A percentile compares a stretch with the other conserved stretches of the same genome.
Conservation (phyloP, 2,329 filamentous ascomycete genomes). For the Penicillium sp. region DNA sequence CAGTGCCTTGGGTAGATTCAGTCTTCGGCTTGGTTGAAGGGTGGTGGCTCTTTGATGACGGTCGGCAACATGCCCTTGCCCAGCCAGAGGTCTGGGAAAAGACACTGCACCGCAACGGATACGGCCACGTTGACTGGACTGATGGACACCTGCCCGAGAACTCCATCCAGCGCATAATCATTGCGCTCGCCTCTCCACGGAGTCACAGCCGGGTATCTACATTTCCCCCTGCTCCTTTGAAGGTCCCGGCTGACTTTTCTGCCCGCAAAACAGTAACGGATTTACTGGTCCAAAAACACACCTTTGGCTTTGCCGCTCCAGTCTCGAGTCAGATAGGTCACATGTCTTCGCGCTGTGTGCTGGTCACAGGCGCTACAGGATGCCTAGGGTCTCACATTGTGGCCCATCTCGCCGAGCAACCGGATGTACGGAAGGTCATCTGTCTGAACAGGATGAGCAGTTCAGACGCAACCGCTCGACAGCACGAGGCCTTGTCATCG, state of each 20-base stretch:
- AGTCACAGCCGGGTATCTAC: not conserved
- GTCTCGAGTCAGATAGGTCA: not conserved
- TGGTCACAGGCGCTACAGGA: constrained; percentile 12
- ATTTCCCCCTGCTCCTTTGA: not conserved
- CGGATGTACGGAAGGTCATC: not conserved
- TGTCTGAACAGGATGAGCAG: constrained; percentile 5
- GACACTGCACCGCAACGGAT: constrained; percentile 31
- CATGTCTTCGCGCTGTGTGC: not conserved
- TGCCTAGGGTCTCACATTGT: constrained; percentile 6
- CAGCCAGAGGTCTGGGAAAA: constrained; percentile 23
- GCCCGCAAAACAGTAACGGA: not conserved
- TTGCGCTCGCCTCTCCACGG: constrained; percentile 16
- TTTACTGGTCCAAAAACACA: not conserved
- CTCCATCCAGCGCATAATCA: constrained; percentile 25
- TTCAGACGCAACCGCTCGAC: not conserved
- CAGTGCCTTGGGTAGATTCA: constrained; percentile 32
- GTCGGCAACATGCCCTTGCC: constrained; percentile 34
- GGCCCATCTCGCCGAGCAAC: not conserved
- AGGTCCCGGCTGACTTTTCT: not conserved
- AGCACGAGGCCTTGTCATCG: not conserved
- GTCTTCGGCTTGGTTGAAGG: constrained; percentile 39
- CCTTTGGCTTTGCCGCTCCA: not conserved
- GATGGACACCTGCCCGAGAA: constrained; percentile 30
- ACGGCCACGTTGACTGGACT: constrained; percentile 37
- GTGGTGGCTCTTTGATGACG: constrained; percentile 44